Percentiles rank a stretch among this genome's conserved stretches.
These are phyloP conservation scores for Phytophthora boehmeriae DNA, from an alignment of 352 stramenopile species.

Conservation along the genomic window DNA sequence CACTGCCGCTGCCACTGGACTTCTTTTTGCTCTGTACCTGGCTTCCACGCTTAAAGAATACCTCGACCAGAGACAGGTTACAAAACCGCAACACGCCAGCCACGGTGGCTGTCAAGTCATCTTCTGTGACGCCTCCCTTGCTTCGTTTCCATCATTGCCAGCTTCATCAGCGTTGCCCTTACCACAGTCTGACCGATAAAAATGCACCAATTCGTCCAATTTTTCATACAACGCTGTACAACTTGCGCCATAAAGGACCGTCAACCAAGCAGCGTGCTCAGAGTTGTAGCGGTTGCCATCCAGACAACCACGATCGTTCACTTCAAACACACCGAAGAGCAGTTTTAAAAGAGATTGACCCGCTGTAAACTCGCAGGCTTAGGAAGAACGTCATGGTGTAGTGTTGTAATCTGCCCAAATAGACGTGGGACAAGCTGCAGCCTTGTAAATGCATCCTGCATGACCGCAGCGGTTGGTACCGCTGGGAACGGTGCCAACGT, in stretches of 20 bases:
- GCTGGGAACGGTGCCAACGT: conserved; percentile 43
- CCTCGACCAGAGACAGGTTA: conserved; percentile 78
- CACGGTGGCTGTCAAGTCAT: conserved; percentile 65
- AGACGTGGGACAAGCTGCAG: conserved; percentile 71
- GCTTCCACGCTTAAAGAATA: conserved; percentile 57
- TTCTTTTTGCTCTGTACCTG: conserved; percentile 33
- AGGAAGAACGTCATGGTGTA: conserved; percentile 55
- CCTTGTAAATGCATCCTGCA: conserved; percentile 81
- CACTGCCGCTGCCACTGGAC: conserved; percentile 11
- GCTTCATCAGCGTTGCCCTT: conserved; percentile 16
- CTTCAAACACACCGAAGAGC: conserved; percentile 66
- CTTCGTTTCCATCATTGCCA: conserved; percentile 6
- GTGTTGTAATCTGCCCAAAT: conserved; percentile 66
- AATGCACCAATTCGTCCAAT: conserved; percentile 78
- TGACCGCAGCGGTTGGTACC: conserved; percentile 50
- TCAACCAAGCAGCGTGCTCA: conserved; percentile 59
- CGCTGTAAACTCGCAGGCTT: conserved; percentile 57
- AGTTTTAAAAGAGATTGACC: conserved; percentile 60
- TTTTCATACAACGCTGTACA: conserved; percentile 86
- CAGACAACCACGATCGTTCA: conserved; percentile 56
- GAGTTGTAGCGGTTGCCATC: conserved; percentile 38
- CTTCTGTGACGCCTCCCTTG: conserved; percentile 46
- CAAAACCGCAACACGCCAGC: conserved; percentile 74
- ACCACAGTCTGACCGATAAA: conserved; percentile 48
- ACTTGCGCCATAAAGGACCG: conserved; percentile 70